A percentile compares a stretch with the other conserved stretches of the same genome.
phyloP scores from a whole-genome alignment of 2,329 filamentous ascomycete species.

The Alternaria infectoria region DNA sequence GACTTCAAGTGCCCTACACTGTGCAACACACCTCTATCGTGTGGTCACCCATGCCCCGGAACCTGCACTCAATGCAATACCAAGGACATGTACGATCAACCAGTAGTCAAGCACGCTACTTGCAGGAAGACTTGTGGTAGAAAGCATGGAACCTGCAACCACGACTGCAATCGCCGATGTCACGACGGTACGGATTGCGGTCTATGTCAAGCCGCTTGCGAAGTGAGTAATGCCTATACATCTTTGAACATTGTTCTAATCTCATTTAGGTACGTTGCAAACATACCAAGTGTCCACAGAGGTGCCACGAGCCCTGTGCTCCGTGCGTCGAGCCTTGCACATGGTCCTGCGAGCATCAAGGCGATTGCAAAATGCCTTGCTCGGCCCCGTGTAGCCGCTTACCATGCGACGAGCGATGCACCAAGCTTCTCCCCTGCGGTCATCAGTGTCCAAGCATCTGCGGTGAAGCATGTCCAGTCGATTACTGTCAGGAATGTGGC shows the following conservation, averaged over 20 bases:
- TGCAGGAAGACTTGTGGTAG: slow-evolving; percentile 37
- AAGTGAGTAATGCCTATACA: slow-evolving; percentile 17
- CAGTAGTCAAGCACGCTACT: slow-evolving; percentile 10
- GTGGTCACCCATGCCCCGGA: slow-evolving; percentile 64
- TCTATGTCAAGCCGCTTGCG: slow-evolving; percentile 27
- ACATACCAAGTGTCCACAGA: slow-evolving; percentile 31
- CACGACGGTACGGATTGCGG: slow-evolving; percentile 37
- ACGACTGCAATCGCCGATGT: slow-evolving; percentile 33
- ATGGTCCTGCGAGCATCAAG: slow-evolving; percentile 45
- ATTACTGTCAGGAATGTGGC: slow-evolving; percentile 32
- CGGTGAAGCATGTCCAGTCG: slow-evolving; percentile 33
- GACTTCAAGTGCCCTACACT: slow-evolving; percentile 56
- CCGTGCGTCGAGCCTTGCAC: slow-evolving; percentile 44
- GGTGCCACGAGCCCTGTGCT: slow-evolving; percentile 42
- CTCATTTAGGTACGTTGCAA: slow-evolving; percentile 31
- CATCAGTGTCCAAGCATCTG: slow-evolving; percentile 44
- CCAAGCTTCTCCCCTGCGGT: slow-evolving; percentile 31
- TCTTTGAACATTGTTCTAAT: neutral
- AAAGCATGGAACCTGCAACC: slow-evolving; percentile 36
- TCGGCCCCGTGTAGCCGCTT: slow-evolving; percentile 40
- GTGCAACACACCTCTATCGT: slow-evolving; percentile 58
- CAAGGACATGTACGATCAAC: slow-evolving; percentile 31
- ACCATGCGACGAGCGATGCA: slow-evolving; percentile 40
- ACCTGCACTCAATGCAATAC: slow-evolving; percentile 59
- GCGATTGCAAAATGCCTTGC: slow-evolving; percentile 45